Conservation (phyloP, 2,329 filamentous ascomycete species). For the Neonectria neomacrospora region DNA sequence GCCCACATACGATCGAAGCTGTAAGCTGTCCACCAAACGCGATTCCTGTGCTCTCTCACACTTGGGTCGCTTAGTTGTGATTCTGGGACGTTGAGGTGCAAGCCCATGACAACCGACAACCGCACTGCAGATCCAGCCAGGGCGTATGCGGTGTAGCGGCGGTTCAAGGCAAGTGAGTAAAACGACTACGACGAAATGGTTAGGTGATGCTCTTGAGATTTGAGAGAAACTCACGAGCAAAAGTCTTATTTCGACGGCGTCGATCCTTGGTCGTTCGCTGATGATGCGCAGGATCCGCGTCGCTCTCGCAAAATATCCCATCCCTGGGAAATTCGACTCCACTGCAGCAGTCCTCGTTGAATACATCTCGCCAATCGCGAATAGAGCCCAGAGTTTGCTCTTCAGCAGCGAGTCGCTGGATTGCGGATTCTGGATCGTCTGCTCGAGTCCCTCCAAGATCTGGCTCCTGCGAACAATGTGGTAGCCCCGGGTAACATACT, state of each 20-base stretch:
- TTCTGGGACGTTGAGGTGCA: conserved; percentile 54
- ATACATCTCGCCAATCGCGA: conserved; percentile 59
- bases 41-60: conserved; percentile 51
- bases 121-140: conserved; percentile 58
- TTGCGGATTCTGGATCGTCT: conserved; percentile 49
- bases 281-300: conserved; percentile 52
- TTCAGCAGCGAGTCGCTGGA: conserved; percentile 48
- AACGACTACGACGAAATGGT: conserved; percentile 48
- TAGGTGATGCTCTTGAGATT: neutral
- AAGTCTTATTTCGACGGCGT: conserved; percentile 56
- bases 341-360: conserved; percentile 52
- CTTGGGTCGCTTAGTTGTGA: conserved; percentile 53
- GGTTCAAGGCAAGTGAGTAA: conserved; percentile 57
- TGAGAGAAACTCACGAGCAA: conserved; percentile 52
- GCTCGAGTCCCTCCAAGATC: conserved; percentile 52
- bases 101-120: conserved; percentile 55
- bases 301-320: conserved; percentile 56
- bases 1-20: conserved; percentile 57
- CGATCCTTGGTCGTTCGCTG: conserved; percentile 55
- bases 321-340: conserved; percentile 53
- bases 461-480: conserved; percentile 55
- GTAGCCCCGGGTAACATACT: conserved; percentile 53
- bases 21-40: conserved; percentile 31
- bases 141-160: conserved; percentile 56
- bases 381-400: conserved; percentile 57